Base-by-base conservation (phyloP, 805 yeast genomes). In the Lachancea dasiensis region DNA sequence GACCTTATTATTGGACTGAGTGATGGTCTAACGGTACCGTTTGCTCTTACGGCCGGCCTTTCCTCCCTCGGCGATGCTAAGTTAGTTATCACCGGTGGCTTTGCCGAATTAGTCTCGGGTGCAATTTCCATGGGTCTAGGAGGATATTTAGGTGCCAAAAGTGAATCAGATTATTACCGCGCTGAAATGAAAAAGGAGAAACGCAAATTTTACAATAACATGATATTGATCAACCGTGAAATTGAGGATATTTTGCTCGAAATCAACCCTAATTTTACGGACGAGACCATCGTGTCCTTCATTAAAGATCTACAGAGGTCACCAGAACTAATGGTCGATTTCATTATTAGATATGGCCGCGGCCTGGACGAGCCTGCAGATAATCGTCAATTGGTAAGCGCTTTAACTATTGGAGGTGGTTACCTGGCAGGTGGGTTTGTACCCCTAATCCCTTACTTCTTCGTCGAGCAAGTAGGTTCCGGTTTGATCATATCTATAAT, bases 51-150 rank as follows among this genome's bases (percentile, higher is more conserved):
- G 1, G 97, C 98, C 0, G 98, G 97, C 34, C 72, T 90, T 39
- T 82, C 95, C 1, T 81, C 94, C 1, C 72, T 90, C 37, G 98
- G 98, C 37, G 84, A 86, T 60, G 69, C 95, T 13, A 82, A 76
- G 59, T 73, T 90, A 46, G 98, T 90, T 36, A 87, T 90, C 44
- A 87, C 97, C 19, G 98, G 97, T 70, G 98, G 97, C 17, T 76
- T 90, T 73, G 97, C 97, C 7, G 98, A 90, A 67, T 75, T 90
- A 49, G 94, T 90, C 3, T 84, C 95, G 5, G 98, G 98, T 34
- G 95, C 97, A 31, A 89, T 90, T 37, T 83, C 95, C 20, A 90
- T 90, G 98, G 97, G 98, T 6, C 75, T 90, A 39, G 98, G 98
- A 41, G 98, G 98, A 21, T 90, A 76, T 61, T 69, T 90, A 40